phyloP scores from a whole-genome alignment of 768 basidiomycete species.

The Chalciporus sphaerocephalus region DNA sequence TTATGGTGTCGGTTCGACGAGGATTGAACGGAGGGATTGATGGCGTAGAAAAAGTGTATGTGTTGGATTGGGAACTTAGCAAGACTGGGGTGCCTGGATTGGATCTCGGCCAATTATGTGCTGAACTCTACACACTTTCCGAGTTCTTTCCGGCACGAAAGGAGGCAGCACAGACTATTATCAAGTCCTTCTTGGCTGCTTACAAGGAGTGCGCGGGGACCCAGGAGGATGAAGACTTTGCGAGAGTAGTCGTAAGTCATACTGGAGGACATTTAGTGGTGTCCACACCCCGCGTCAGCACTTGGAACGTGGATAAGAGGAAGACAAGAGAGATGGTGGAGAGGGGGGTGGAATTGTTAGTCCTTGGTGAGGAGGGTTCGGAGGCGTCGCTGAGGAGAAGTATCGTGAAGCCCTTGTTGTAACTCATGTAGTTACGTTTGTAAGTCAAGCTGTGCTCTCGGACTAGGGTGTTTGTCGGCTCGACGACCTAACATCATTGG shows the following conservation, averaged over 20 bases:
- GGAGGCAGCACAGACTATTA: conserved; percentile 34
- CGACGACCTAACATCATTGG: background rate
- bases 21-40: conserved; percentile 22
- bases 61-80: conserved; percentile 65
- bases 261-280: conserved; percentile 54
- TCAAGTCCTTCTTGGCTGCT: conserved; percentile 42
- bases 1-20: conserved; percentile 42
- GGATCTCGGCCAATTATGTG: conserved; percentile 63
- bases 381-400: conserved; percentile 26
- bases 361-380: conserved; percentile 30
- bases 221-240: conserved; percentile 25
- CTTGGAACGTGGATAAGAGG: conserved; percentile 47
- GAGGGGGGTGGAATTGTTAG: conserved; percentile 46
- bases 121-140: conserved; percentile 51
- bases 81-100: conserved; percentile 54
- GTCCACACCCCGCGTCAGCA: conserved; percentile 41
- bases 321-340: conserved; percentile 44
- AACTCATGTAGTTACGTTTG: background rate
- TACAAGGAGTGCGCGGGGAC: conserved; percentile 35
- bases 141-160: conserved; percentile 42
- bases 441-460: background rate
- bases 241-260: conserved; percentile 40
- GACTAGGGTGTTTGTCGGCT: background rate
- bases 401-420: conserved; percentile 27
- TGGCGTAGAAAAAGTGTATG: conserved; percentile 38